Evolutionary conservation across 768 basidiomycete species (phyloP), one percentile per base, ranked within the genome.

Genomic region (Myochromella boudieri): DNA sequence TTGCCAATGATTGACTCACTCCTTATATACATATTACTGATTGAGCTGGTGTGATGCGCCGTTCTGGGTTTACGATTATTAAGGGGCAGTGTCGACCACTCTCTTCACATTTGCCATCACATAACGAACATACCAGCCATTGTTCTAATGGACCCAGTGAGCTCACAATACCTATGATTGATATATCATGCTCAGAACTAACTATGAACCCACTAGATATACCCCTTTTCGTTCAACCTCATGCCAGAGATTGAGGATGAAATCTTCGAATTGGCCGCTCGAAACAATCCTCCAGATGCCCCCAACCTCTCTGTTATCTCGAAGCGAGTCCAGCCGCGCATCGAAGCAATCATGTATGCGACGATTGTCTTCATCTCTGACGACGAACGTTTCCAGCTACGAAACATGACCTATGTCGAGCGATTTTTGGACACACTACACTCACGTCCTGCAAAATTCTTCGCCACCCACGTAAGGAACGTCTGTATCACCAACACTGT

Each of bases 171-270:
- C n/a, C n/a, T n/a, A n/a, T n/a, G n/a, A n/a, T n/a, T n/a, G n/a
- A n/a, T n/a, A n/a, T n/a, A n/a, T n/a, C n/a, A n/a, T n/a, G n/a
- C 8, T n/a, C 29, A 34, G 33, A 34, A 14, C 33, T 6, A 12
- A 34, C 6, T 6, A n/a, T 34, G 14, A 14, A n/a, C n/a, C n/a
- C n/a, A n/a, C n/a, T n/a, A n/a, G n/a, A n/a, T n/a, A n/a, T n/a
- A n/a, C n/a, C 6, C 33, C n/a, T 31, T 31, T 20, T 28, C 17
- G 10, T 42, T 42, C 15, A 37, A 21, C 20, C 24, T 37, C 20
- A 27, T 21, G 32, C 14, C 44, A 15, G 44, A 44, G 25, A 44
- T 44, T 20, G 44, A 44, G 27, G 44, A 44, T n/a, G 12, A 37
- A 11, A 44, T 44, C 10, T 44, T 44, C 15, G 10, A 25, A 27